Percentiles rank a stretch among this genome's conserved stretches.
Conservation (phyloP, 2,329 filamentous ascomycete species). For the Exophiala phaeomuriformis region DNA sequence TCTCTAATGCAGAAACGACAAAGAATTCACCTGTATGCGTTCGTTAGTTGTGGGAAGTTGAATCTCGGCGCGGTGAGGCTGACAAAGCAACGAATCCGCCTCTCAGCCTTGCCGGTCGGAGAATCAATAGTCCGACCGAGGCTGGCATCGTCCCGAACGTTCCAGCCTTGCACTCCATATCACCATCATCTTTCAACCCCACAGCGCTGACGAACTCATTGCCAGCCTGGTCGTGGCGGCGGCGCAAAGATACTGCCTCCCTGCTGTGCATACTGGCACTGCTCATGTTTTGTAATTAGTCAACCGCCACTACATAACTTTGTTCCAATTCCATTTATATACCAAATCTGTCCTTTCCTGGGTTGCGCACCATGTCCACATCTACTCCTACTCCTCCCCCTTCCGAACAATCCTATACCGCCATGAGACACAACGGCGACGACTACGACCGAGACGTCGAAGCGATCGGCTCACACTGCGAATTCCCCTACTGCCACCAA, state of each 20-base stretch:
- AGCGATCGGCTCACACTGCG: conserved; percentile 83
- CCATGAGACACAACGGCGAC: conserved; percentile 3
- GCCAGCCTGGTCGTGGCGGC: conserved; percentile 15
- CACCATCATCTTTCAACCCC: not conserved
- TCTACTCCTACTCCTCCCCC: conserved; percentile 14
- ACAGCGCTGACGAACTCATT: conserved; percentile 6
- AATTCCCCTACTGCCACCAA: conserved; percentile 83
- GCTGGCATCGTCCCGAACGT: conserved; percentile 7
- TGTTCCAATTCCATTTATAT: not conserved
- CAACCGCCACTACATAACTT: too few species aligned
- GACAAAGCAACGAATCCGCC: not conserved
- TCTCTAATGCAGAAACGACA: too few species aligned
- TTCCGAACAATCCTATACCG: conserved; percentile 22
- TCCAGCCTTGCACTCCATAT: conserved; percentile 10
- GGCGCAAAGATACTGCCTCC: not conserved
- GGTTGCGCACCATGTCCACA: conserved; percentile 21
- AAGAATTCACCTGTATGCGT: too few species aligned
- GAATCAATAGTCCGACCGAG: not conserved
- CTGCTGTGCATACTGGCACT: not conserved
- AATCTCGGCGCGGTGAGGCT: not conserved
- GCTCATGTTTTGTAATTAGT: not conserved
- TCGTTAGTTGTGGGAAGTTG: not conserved
- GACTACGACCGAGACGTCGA: conserved; percentile 56
- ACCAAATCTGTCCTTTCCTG: not conserved
- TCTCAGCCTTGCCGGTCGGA: conserved; percentile 19